Conservation (phyloP, 306 rosid genomes). For the Trifolium pratense region DNA sequence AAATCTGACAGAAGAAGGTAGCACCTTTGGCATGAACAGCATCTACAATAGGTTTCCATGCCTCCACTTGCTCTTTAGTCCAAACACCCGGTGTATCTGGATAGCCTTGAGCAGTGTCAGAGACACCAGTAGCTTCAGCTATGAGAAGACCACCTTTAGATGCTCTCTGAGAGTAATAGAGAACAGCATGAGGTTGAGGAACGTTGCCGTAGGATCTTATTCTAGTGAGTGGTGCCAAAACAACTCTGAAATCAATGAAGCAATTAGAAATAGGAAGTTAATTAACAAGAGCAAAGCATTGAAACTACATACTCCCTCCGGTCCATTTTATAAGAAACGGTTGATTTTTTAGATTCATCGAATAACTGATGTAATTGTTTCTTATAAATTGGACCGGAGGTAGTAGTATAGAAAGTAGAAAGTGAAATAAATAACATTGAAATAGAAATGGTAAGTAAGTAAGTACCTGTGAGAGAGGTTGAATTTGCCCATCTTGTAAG, state of each 20-base stretch:
- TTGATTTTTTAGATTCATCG: no score
- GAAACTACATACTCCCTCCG: no score
- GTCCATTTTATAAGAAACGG: no score
- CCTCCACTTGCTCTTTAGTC: constrained; percentile 60
- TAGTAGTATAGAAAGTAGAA: background rate
- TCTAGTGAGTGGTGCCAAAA: constrained; percentile 1
- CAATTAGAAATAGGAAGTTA: no score
- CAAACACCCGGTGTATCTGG: constrained; percentile 32
- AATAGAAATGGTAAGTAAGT: background rate
- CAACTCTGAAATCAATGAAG: background rate
- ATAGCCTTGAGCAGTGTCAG: constrained; percentile 1
- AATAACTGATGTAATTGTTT: no score
- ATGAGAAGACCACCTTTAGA: constrained; percentile 4
- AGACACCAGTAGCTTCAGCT: background rate
- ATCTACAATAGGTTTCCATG: constrained; percentile 58
- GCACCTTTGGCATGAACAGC: constrained; percentile 56
- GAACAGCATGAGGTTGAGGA: background rate
- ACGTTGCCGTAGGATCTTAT: background rate
- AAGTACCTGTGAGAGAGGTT: background rate
- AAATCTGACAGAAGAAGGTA: constrained; percentile 60
- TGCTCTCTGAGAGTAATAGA: background rate
- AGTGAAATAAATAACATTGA: no score
- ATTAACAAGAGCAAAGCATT: background rate
- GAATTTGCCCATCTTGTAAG: background rate
- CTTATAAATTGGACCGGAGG: no score